Evolutionary conservation across 306 rosid species (phyloP).

Genomic region (Quercus wislizeni): DNA sequence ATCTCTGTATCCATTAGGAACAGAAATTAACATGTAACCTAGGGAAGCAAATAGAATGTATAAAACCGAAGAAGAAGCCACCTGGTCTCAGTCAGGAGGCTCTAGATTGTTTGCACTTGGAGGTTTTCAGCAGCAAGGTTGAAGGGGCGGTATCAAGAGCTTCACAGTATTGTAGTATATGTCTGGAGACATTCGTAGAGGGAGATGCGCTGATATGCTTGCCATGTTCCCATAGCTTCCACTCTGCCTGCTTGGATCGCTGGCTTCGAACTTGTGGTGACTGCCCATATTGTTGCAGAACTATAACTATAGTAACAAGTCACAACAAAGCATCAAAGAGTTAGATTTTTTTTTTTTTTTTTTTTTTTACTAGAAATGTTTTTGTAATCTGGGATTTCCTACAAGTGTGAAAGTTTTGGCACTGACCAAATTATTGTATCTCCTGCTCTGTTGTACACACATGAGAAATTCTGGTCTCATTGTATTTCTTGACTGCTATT

Average conservation of each 20-base stretch:
- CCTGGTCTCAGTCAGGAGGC: conserved; percentile 72
- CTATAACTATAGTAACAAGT: conserved; percentile 31
- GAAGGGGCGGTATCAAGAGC: conserved; percentile 23
- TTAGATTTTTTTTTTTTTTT: background rate
- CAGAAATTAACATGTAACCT: background rate
- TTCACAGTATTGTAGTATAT: conserved; percentile 67
- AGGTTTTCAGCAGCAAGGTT: conserved; percentile 38
- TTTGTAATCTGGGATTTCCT: background rate
- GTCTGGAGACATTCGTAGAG: conserved; percentile 61
- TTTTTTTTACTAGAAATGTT: background rate
- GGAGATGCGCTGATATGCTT: conserved; percentile 61
- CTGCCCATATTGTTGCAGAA: conserved; percentile 74
- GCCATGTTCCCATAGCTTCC: conserved; percentile 78
- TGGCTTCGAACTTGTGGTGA: conserved; percentile 81
- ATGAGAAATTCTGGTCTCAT: background rate
- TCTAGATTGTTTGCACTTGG: conserved; percentile 46
- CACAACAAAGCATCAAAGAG: background rate
- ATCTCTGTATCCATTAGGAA: background rate
- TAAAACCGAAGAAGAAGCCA: conserved; percentile 45
- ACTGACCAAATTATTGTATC: background rate
- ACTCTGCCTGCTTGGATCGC: conserved; percentile 65
- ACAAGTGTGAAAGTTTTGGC: conserved; percentile 13
- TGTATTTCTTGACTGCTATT: background rate
- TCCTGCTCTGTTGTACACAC: background rate
- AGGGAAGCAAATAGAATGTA: background rate